phyloP scores from a whole-genome alignment of 2,329 filamentous ascomycete genomes.

The Trichoderma simmonsii region DNA sequence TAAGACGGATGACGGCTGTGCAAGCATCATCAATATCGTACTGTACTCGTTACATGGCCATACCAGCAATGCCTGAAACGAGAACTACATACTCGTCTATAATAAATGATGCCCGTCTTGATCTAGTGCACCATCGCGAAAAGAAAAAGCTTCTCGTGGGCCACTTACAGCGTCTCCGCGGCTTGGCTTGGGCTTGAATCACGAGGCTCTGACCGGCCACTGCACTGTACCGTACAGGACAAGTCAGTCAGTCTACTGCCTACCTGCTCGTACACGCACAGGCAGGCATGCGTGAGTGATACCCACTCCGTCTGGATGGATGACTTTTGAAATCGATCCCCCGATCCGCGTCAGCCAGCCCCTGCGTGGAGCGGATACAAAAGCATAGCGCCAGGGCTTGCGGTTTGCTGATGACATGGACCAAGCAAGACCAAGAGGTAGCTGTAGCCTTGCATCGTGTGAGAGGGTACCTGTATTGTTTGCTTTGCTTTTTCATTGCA shows the following conservation, averaged over 20 bases:
- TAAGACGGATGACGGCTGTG: not conserved
- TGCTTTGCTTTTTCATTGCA: not conserved
- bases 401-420: constrained; percentile 2
- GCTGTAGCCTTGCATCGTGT: not conserved
- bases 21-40: not conserved
- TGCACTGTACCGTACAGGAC: not conserved
- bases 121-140: not conserved
- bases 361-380: constrained; percentile 11
- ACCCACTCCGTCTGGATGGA: not conserved
- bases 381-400: constrained; percentile 17
- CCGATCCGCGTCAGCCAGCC: constrained; percentile 18
- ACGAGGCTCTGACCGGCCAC: not conserved
- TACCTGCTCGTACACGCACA: not conserved
- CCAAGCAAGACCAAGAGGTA: not conserved
- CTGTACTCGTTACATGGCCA: not conserved
- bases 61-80: too few relatives aligned
- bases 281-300: not conserved
- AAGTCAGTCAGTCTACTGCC: not conserved
- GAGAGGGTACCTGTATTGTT: not conserved
- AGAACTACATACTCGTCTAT: too few relatives aligned
- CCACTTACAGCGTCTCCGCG: not conserved
- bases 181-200: not conserved
- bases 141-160: not conserved
- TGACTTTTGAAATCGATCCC: constrained; percentile 9
- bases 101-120: not conserved